Base-by-base conservation (phyloP, 2,329 filamentous ascomycete genomes). In the Botrytis pseudocinerea region DNA sequence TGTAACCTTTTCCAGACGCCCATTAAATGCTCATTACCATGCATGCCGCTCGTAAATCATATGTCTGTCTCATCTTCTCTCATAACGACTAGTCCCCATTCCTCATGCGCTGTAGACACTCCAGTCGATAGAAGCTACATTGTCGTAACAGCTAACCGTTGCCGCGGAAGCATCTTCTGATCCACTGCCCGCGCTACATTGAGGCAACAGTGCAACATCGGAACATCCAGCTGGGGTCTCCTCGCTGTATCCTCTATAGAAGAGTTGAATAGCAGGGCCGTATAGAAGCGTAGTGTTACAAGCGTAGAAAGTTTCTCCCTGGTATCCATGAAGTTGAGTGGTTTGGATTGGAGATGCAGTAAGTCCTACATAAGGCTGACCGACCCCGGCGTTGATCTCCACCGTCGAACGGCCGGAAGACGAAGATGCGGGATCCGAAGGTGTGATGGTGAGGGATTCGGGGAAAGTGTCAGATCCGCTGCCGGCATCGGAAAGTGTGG, bases 251-350 rank as follows among this genome's bases (percentile, higher is more conserved):
- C 83, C 82, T 71, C 86, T 79, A 40, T 83, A 78, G 70, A 83
- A 79, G 59, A 83, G 83, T 61, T 82, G 77, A 63, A 76, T 68
- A 0, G 75, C 76, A 38, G 77, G 74, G 76, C 86, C 86, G 79
- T 85, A 87, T 2, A 80, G 76, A 4, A 86, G 75, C 5, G 74
- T 78, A 57, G 82, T 82, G 64, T 83, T 80, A 77, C 86, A 88
- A 20, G 83, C 85, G 20, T 84, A 78, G 73, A 81, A 86, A 0
- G 80, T 82, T 12, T 82, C 79, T 6, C 78, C 80, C 6, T 72
- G 77, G 25, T 73, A 64, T 0, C 72, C 78, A 9, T 79, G 80
- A 1, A 77, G 62, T 35, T 78, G 78, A 35, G 79, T 75, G 73
- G 82, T 82, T 0, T 81, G 80, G 75, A 82, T 81, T 4, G 82